Evolutionary conservation across 208 protist genomes (phyloP), one percentile per base, ranked within the genome.

Genomic region (Trichomonas vaginalis): DNA sequence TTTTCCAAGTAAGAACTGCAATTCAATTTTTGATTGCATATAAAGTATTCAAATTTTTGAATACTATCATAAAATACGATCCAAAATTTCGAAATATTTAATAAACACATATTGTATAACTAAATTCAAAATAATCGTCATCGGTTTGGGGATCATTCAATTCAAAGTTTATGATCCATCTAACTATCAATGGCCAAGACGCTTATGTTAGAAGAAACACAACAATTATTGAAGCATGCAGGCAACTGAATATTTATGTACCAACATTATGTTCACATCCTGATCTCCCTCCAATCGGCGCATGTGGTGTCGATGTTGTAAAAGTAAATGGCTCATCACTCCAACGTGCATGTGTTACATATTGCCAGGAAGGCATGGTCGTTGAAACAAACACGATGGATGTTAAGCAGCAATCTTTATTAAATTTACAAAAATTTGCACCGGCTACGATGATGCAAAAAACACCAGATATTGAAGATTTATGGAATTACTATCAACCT

Each of bases 401-500:
- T 47, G 40, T 88, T 3, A 83, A 83, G 15, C 35, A 83, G 15
- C 10, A 12, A 15, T 35, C 79, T 40, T 42, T 83, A 40, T 17
- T 40, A 37, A 40, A 35, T 35, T 32, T 83, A 37, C 27, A 83
- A 12, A 83, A 83, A 83, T 83, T 83, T 35, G 15, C 27, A 0
- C 35, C 27, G 6, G 35, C 8, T 0, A 40, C 35, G 6, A 40
- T 83, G 79, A 83, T 83, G 79, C 79, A 35, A 42, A 40, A 35
- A n/a, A 40, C 95, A 21, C 47, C 96, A 27, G 95, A 86, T 47
- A 46, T 83, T 40, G 79, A 96, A 39, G 96, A 97, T 61, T 86
- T 97, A 46, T 96, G 48, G 82, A 97, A 96, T 51, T 97, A 96
- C 95, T 96, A 97, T 2, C 48, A 96, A 4, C 97, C 96, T 62